Evolutionary conservation across 495 filamentous ascomycete genomes (phyloP).

Genomic region (Tuber brumale): DNA sequence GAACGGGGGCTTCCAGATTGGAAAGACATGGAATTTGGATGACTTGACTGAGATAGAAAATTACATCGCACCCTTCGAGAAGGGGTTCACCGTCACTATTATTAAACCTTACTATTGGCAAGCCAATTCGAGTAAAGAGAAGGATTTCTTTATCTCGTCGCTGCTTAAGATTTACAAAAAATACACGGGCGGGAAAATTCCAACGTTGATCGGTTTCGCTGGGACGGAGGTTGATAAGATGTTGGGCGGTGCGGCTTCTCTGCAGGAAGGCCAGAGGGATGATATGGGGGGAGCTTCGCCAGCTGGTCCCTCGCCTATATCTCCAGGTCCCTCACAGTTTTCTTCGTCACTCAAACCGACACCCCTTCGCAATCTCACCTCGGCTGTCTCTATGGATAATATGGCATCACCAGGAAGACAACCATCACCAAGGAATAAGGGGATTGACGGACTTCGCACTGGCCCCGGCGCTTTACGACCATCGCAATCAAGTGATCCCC

Average conservation of each 20-base stretch:
- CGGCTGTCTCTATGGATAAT: constrained; percentile 36
- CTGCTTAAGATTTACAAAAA: constrained; percentile 92
- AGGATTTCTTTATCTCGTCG: constrained; percentile 95
- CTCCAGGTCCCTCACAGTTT: constrained; percentile 18
- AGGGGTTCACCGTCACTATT: constrained; percentile 82
- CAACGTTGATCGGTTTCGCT: constrained; percentile 74
- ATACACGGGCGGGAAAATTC: constrained; percentile 81
- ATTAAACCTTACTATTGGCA: constrained; percentile 97
- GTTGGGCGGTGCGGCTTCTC: constrained; percentile 46
- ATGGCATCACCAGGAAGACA: constrained; percentile 26
- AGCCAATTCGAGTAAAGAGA: constrained; percentile 82
- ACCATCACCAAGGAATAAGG: constrained; percentile 23
- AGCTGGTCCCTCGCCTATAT: constrained; percentile 10
- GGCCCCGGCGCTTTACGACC: constrained; percentile 22
- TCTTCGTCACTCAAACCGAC: constrained; percentile 20
- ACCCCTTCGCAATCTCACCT: constrained; percentile 29
- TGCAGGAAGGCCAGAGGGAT: constrained; percentile 32
- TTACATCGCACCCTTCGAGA: constrained; percentile 58
- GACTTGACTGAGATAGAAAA: constrained; percentile 76
- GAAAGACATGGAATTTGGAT: constrained; percentile 94
- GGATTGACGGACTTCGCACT: constrained; percentile 27
- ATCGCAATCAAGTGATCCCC: constrained; percentile 32
- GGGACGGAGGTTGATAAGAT: constrained; percentile 68
- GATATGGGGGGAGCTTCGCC: constrained; percentile 6
- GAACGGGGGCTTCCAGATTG: constrained; percentile 91